Conservation (phyloP, 805 yeast species). For the Starmerella bombi region DNA sequence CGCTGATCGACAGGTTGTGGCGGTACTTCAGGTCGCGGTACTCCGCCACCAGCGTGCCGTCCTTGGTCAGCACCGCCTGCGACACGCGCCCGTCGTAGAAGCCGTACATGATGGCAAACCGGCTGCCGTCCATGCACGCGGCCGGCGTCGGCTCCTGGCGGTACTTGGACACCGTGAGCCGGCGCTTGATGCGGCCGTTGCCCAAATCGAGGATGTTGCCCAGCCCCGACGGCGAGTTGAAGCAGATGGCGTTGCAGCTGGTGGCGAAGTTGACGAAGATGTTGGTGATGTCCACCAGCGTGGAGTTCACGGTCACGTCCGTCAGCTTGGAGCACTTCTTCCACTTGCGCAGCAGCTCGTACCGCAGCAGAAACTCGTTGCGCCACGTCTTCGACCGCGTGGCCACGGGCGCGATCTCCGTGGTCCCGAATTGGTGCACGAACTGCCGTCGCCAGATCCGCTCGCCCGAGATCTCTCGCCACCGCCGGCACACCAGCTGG, state of each 20-base stretch:
- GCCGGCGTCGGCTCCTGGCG: constrained; percentile 13
- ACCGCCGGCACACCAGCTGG: constrained; percentile 23
- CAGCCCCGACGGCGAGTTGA: constrained; percentile 20
- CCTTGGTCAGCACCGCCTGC: constrained; percentile 19
- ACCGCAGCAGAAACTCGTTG: constrained; percentile 22
- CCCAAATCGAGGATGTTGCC: constrained; percentile 25
- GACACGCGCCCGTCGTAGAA: constrained; percentile 20
- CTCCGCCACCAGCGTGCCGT: constrained; percentile 21
- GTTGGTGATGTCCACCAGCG: constrained; percentile 17
- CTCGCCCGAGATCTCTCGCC: constrained; percentile 24
- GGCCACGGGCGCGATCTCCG: constrained; percentile 19
- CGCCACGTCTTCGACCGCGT: constrained; percentile 23
- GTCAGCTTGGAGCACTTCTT: constrained; percentile 17
- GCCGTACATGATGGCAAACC: constrained; percentile 25
- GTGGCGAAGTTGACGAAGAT: constrained; percentile 20
- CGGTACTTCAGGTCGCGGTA: constrained; percentile 16
- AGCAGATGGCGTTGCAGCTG: constrained; percentile 18
- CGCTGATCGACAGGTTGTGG: constrained; percentile 20
- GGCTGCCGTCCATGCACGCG: constrained; percentile 20
- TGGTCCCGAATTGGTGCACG: constrained; percentile 18
- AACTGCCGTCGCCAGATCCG: constrained; percentile 25
- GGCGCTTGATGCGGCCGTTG: constrained; percentile 22
- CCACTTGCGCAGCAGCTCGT: constrained; percentile 23
- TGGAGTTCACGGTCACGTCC: constrained; percentile 21
- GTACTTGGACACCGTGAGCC: constrained; percentile 19